Percentiles rank a stretch among this genome's conserved stretches.
Conservation (phyloP, 306 rosid species). For the Datisca glomerata region DNA sequence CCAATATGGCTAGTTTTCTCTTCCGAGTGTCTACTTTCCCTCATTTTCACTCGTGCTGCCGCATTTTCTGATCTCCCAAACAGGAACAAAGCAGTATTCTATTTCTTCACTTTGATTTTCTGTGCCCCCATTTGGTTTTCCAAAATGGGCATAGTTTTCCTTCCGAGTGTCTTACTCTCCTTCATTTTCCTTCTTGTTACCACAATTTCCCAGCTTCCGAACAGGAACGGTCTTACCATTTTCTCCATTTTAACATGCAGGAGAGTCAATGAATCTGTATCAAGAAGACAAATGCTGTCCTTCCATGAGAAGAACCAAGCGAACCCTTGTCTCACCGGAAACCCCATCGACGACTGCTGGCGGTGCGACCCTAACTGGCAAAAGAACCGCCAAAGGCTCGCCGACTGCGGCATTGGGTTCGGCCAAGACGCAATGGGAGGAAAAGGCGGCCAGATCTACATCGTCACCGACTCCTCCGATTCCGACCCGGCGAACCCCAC, state of each 20-base stretch:
- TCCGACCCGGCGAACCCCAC: conserved; percentile 34
- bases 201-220: conserved; percentile 8
- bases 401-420: conserved; percentile 63
- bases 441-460: conserved; percentile 57
- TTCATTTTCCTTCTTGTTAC: neutral
- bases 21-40: neutral
- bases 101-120: conserved; percentile 1
- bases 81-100: conserved; percentile 6
- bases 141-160: neutral
- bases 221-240: conserved; percentile 1
- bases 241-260: conserved; percentile 19
- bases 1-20: neutral
- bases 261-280: conserved; percentile 36
- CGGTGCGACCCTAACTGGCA: conserved; percentile 55
- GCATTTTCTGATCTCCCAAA: conserved; percentile 7
- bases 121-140: neutral
- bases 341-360: conserved; percentile 75
- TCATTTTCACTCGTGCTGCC: neutral
- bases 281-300: conserved; percentile 26
- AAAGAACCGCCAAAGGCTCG: conserved; percentile 37
- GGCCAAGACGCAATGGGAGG: conserved; percentile 55
- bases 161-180: neutral
- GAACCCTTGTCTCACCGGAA: conserved; percentile 35
- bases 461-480: conserved; percentile 65
- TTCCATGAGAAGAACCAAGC: conserved; percentile 20